These are phyloP conservation scores for Haplosporangium sp. DNA, from an alignment of 371 early-diverging fungal species.

Conservation along the genomic window DNA sequence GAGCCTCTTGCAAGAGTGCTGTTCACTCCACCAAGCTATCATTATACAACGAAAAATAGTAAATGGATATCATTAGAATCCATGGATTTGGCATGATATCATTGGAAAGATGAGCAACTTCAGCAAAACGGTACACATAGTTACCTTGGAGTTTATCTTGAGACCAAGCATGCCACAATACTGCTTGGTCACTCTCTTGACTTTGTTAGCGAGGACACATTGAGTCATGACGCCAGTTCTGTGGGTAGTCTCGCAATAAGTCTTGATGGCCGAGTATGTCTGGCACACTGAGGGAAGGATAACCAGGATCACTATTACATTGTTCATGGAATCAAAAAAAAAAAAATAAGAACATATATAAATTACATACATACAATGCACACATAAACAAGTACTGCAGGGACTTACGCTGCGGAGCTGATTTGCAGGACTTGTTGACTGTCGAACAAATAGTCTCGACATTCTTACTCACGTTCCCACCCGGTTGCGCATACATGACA, in stretches of 20 bases:
- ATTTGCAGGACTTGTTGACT: slow-evolving; percentile 1
- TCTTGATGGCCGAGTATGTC: slow-evolving; percentile 40
- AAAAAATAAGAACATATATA: not conserved
- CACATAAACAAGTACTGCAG: not conserved
- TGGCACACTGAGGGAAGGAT: slow-evolving; percentile 33
- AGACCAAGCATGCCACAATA: slow-evolving; percentile 64
- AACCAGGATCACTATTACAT: slow-evolving; percentile 34
- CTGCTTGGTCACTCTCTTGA: slow-evolving; percentile 26
- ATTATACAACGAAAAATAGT: not conserved
- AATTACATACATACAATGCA: not conserved
- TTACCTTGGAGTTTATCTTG: slow-evolving; percentile 50
- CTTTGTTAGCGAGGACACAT: slow-evolving; percentile 33
- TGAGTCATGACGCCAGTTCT: slow-evolving; percentile 43
- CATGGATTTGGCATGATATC: too few species aligned
- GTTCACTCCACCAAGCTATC: slow-evolving; percentile 68
- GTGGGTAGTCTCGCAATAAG: slow-evolving; percentile 42
- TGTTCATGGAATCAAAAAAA: not conserved
- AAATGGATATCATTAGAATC: not conserved
- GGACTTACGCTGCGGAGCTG: slow-evolving; percentile 24
- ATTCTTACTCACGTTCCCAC: slow-evolving; percentile 12
- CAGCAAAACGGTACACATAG: not conserved
- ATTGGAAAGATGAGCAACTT: too few species aligned
- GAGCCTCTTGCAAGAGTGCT: slow-evolving; percentile 19
- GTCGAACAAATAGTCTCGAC: slow-evolving; percentile 10
- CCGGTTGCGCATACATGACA: slow-evolving; percentile 10